Percentiles rank a stretch among this genome's conserved stretches.
Conservation (phyloP, 2,329 filamentous ascomycete species). For the Phialophora tarda region DNA sequence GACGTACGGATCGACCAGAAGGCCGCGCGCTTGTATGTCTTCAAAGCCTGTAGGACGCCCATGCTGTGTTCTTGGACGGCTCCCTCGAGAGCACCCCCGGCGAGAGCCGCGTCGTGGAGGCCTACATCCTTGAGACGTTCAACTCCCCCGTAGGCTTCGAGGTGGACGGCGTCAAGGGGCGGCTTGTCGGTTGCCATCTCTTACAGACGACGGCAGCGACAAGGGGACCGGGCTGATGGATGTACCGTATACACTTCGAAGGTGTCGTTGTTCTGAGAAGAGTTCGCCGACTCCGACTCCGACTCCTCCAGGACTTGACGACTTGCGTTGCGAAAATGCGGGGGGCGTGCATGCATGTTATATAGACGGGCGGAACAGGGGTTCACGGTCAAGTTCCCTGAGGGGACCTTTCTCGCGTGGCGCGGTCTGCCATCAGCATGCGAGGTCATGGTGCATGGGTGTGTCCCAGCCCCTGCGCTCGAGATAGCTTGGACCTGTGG, state of each 20-base stretch:
- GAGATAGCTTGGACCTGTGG: not conserved
- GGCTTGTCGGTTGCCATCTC: constrained; percentile 20
- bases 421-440: not conserved
- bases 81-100: constrained; percentile 25
- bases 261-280: not conserved
- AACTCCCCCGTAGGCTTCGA: constrained; percentile 18
- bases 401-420: not conserved
- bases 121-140: constrained; percentile 24
- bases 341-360: not conserved
- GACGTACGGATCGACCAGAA: constrained; percentile 30
- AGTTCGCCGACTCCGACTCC: not conserved
- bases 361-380: not conserved
- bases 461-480: not conserved
- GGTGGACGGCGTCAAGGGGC: constrained; percentile 9
- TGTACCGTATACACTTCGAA: not conserved
- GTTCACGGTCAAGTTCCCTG: not conserved
- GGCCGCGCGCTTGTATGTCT: constrained; percentile 25
- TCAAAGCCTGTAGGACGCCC: constrained; percentile 25
- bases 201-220: not conserved
- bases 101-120: constrained; percentile 23
- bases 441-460: not conserved
- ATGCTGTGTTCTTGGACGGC: constrained; percentile 28
- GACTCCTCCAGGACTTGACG: not conserved
- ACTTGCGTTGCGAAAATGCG: not conserved
- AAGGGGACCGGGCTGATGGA: not conserved